These are phyloP conservation scores for Oryza brachyantha DNA, from an alignment of 176 grass and related monocot genomes.

Conservation along the genomic window DNA sequence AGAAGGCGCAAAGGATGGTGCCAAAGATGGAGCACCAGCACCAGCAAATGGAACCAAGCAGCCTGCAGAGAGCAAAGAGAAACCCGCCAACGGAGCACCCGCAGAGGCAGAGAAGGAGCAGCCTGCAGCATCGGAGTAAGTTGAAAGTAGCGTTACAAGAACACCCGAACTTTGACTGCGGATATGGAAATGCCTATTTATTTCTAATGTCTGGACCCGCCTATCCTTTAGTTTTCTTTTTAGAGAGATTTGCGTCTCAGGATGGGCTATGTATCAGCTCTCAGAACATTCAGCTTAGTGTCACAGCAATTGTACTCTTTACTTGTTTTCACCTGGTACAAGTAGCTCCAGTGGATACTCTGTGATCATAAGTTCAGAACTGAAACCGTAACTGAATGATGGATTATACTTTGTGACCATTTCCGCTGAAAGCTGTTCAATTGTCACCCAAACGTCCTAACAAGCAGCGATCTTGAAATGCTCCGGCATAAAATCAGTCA, in stretches of 20 bases:
- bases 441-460: not conserved
- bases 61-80: slow-evolving; percentile 37
- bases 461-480: slow-evolving; percentile 30
- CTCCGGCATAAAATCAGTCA: slow-evolving; percentile 29
- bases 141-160: slow-evolving; percentile 27
- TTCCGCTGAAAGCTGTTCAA: not conserved
- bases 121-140: slow-evolving; percentile 36
- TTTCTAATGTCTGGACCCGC: slow-evolving; percentile 26
- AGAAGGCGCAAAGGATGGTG: slow-evolving; percentile 38
- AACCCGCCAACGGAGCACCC: slow-evolving; percentile 6
- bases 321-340: slow-evolving; percentile 17
- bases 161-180: slow-evolving; percentile 35
- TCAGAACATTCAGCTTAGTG: slow-evolving; percentile 37
- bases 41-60: slow-evolving; percentile 42
- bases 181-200: slow-evolving; percentile 20
- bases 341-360: not conserved
- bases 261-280: slow-evolving; percentile 30
- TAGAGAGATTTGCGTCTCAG: slow-evolving; percentile 32
- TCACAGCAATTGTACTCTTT: slow-evolving; percentile 26
- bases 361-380: slow-evolving; percentile 9
- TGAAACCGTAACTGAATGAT: slow-evolving; percentile 4
- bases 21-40: slow-evolving; percentile 14
- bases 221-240: slow-evolving; percentile 42
- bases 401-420: not conserved
- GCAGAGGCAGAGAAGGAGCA: slow-evolving; percentile 29